Conservation (phyloP, 2,329 filamentous ascomycete genomes). For the Aspergillus flavus region DNA sequence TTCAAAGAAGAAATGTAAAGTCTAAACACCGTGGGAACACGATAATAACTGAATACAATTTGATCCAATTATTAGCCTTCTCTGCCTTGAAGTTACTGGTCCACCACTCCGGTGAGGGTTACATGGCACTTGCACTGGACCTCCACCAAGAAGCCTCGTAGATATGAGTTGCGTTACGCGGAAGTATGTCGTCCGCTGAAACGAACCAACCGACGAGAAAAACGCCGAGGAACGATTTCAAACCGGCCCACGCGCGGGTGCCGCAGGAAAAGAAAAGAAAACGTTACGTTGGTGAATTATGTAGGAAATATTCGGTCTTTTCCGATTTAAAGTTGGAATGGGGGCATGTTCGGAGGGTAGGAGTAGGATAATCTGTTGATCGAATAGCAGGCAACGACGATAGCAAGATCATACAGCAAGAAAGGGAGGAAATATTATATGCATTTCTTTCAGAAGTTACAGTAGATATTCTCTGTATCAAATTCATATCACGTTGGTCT, state of each 20-base stretch:
- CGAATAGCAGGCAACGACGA: not conserved
- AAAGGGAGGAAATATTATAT: too few species aligned
- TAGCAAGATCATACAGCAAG: not conserved
- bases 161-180: not conserved
- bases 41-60: not conserved
- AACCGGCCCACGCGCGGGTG: constrained; percentile 8
- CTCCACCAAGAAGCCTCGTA: not conserved
- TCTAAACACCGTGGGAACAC: not conserved
- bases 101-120: not conserved
- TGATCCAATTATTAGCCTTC: not conserved
- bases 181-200: not conserved
- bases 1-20: not conserved
- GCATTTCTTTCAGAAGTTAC: too few species aligned
- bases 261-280: constrained; percentile 10
- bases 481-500: not conserved
- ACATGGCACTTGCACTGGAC: not conserved
- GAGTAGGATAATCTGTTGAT: not conserved
- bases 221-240: not conserved
- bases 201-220: not conserved
- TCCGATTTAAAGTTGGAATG: not conserved
- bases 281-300: not conserved
- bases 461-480: not conserved
- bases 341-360: not conserved
- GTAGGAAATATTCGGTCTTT: not conserved
- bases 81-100: not conserved